Percentiles rank a stretch among this genome's conserved stretches.
phyloP scores from a whole-genome alignment of 768 basidiomycete species.

The Psilocybe cubensis region DNA sequence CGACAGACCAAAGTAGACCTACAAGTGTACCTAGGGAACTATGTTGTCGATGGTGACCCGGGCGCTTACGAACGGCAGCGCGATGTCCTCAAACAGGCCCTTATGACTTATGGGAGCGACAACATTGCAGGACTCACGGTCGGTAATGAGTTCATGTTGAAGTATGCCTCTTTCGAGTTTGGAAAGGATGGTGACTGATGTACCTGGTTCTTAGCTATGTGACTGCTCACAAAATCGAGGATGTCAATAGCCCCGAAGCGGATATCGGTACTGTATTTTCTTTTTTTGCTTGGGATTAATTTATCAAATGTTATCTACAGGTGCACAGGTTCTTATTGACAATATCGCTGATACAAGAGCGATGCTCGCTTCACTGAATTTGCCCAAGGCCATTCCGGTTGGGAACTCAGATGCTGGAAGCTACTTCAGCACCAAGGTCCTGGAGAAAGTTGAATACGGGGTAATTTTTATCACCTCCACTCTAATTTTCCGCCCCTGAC shows the following conservation, averaged over 20 bases:
- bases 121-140: slow-evolving; percentile 84
- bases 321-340: slow-evolving; percentile 59
- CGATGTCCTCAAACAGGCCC: slow-evolving; percentile 61
- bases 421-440: slow-evolving; percentile 74
- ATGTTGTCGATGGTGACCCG: slow-evolving; percentile 59
- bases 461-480: slow-evolving; percentile 38
- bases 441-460: slow-evolving; percentile 68
- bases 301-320: slow-evolving; percentile 27
- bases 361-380: slow-evolving; percentile 55
- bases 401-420: slow-evolving; percentile 89
- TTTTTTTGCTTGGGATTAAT: neutral
- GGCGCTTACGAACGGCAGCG: slow-evolving; percentile 74
- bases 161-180: slow-evolving; percentile 41
- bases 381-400: slow-evolving; percentile 68
- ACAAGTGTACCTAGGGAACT: slow-evolving; percentile 77
- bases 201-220: slow-evolving; percentile 52
- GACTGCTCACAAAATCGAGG: slow-evolving; percentile 43
- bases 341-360: slow-evolving; percentile 69
- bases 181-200: neutral
- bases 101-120: slow-evolving; percentile 77
- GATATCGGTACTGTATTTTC: slow-evolving; percentile 39
- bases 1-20: slow-evolving; percentile 86
- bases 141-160: slow-evolving; percentile 90
- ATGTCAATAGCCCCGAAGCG: slow-evolving; percentile 64
- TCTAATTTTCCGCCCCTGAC: neutral